Evolutionary conservation across 345 rosid genomes (phyloP), one percentile per base, ranked within the genome.

Genomic region (Camelina laxa): DNA sequence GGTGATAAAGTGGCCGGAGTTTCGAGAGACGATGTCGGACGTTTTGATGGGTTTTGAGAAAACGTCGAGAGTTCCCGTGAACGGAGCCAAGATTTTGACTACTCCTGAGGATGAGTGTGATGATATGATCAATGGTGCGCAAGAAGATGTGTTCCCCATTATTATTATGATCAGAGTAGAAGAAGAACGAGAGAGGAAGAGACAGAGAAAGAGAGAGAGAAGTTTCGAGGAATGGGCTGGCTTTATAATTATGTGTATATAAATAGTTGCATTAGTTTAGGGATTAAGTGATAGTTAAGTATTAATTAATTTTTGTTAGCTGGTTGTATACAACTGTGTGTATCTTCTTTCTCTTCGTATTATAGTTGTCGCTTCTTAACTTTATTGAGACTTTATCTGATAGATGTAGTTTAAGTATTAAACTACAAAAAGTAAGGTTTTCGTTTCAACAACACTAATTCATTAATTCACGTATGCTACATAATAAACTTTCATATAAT

Each of bases 111-210:
- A 57, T 77, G 80, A 62, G 51, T 21, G 55, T 47, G 75, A 55
- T 55, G 75, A 55, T 53, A 55, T 51, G 31, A 71, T 65, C 60
- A 50, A 50, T 53, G 81, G 76, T 65, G 81, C 30, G 41, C 76
- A 77, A 59, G 81, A 77, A 48, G 81, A 71, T 77, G 81, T 77
- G 77, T 77, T 77, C 10, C 81, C 81, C 81, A 77, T 77, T 72
- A 27, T 66, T 70, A 21, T 45, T 60, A 53, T 45, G 65, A 53
- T 13, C 49, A 16, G 63, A 76, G 33, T 55, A 33, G 12, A 16
- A 33, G 12, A 16, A 51, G 74, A 75, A 50, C 17, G 0, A 75
- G 66, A 33, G 22, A 15, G 5, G 33, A 67, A 48, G 45, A 41
- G 0, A 14, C 53, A 27, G 14, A 36, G 6, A 75, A n/a, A 65